A percentile compares a stretch with the other conserved stretches of the same genome.
Evolutionary conservation across 148 eudicot species (phyloP).

Genomic region (Rhododendron ferrugineum): DNA sequence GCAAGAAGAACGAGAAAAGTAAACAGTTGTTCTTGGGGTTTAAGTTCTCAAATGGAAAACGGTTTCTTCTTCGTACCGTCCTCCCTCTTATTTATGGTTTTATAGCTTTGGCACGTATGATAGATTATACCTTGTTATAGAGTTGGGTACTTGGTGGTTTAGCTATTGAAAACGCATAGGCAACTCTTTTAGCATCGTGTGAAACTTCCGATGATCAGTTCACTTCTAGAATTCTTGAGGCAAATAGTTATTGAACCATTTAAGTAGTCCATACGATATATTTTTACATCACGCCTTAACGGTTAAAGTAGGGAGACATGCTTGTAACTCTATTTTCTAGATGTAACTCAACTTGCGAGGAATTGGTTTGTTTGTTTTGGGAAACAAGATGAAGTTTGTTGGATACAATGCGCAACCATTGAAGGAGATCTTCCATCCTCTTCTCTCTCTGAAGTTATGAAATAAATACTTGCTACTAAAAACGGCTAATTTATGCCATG

Average conservation of each 20-base stretch:
- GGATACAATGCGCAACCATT: neutral
- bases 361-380: neutral
- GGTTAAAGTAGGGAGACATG: neutral
- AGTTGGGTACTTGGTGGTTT: constrained; percentile 3
- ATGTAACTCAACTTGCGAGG: neutral
- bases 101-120: neutral
- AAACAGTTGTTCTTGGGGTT: neutral
- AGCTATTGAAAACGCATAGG: neutral
- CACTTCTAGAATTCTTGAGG: neutral
- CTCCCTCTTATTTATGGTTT: neutral
- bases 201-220: neutral
- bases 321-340: neutral
- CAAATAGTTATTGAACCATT: neutral
- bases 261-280: neutral
- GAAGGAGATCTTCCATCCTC: neutral
- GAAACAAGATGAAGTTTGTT: neutral
- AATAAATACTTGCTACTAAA: constrained; percentile 12
- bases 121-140: neutral
- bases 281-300: neutral
- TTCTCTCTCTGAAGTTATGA: neutral
- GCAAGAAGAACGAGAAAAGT: neutral
- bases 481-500: constrained; percentile 37
- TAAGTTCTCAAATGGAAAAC: neutral
- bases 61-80: neutral
- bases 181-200: neutral